A percentile compares a stretch with the other conserved stretches of the same genome.
phyloP scores from a whole-genome alignment of 1,284 basidiomycete genomes.

The Austroboletus olivaceoglutinosus region DNA sequence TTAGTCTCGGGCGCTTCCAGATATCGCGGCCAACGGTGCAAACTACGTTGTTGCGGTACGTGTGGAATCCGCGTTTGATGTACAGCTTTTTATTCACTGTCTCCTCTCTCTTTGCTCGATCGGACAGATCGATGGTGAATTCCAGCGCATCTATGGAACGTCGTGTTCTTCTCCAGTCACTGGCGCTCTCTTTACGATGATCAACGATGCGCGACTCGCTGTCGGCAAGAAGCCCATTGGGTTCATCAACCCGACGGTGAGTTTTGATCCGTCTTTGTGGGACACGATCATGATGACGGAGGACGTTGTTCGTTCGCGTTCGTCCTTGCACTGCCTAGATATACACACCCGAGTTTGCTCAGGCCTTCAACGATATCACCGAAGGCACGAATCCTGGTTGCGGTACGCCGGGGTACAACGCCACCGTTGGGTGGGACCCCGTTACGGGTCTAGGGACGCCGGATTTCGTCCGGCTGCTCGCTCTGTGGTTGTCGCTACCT shows the following conservation, averaged over 20 bases:
- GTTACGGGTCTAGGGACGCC: slow-evolving; percentile 32
- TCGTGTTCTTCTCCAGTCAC: slow-evolving; percentile 39
- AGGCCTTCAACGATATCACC: slow-evolving; percentile 42
- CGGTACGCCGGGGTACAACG: slow-evolving; percentile 34
- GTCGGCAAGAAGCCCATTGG: slow-evolving; percentile 38
- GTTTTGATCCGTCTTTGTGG: background rate
- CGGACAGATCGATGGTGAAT: slow-evolving; percentile 33
- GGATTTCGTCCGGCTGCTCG: slow-evolving; percentile 21
- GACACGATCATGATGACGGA: background rate
- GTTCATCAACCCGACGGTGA: slow-evolving; percentile 38
- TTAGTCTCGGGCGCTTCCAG: slow-evolving; percentile 43
- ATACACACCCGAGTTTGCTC: slow-evolving; percentile 21
- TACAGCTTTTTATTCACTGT: background rate
- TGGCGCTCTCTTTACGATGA: slow-evolving; percentile 43
- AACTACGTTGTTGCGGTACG: slow-evolving; percentile 40
- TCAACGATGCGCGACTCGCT: slow-evolving; percentile 47
- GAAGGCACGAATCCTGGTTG: slow-evolving; percentile 42
- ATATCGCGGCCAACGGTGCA: slow-evolving; percentile 40
- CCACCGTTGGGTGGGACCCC: slow-evolving; percentile 36
- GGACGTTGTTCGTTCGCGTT: background rate
- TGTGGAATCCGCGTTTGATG: background rate
- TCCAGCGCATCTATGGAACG: slow-evolving; percentile 35
- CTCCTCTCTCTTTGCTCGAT: background rate
- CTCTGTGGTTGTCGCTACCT: slow-evolving; percentile 15
- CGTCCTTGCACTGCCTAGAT: slow-evolving; percentile 14